These are phyloP conservation scores for Biscutella laevigata DNA, from an alignment of 441 rosid species.

Conservation along the genomic window DNA sequence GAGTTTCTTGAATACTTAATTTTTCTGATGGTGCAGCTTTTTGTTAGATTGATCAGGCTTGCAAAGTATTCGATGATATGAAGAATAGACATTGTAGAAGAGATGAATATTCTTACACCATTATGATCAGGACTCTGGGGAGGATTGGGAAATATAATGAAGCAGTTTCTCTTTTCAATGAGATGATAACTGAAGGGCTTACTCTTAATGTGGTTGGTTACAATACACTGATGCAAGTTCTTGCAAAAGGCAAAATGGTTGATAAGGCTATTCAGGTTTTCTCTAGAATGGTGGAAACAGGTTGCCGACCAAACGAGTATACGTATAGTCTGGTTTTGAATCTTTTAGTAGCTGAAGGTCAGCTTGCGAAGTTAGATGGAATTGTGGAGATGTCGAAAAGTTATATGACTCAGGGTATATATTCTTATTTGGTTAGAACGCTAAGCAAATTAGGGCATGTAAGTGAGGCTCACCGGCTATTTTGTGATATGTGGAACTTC, in stretches of 20 bases:
- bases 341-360: constrained; percentile 64
- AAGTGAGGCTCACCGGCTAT: constrained; percentile 77
- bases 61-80: constrained; percentile 77
- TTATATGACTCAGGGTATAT: constrained; percentile 59
- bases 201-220: constrained; percentile 56
- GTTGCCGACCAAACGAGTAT: constrained; percentile 67
- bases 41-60: constrained; percentile 68
- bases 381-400: constrained; percentile 61
- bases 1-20: constrained; percentile 26
- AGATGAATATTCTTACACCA: constrained; percentile 74
- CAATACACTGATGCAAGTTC: constrained; percentile 74
- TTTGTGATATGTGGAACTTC: constrained; percentile 86
- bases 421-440: constrained; percentile 65
- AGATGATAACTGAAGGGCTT: constrained; percentile 56
- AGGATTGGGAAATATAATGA: constrained; percentile 57
- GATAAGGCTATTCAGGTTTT: constrained; percentile 51
- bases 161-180: constrained; percentile 52
- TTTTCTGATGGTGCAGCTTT: constrained; percentile 56
- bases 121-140: constrained; percentile 76
- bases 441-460: constrained; percentile 67
- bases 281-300: constrained; percentile 62
- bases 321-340: constrained; percentile 59
- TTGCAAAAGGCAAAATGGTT: constrained; percentile 53
- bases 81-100: constrained; percentile 54
- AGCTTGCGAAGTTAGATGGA: constrained; percentile 58